These are phyloP conservation scores for Abrus pulchellus DNA, from an alignment of 306 rosid species.

Conservation along the genomic window DNA sequence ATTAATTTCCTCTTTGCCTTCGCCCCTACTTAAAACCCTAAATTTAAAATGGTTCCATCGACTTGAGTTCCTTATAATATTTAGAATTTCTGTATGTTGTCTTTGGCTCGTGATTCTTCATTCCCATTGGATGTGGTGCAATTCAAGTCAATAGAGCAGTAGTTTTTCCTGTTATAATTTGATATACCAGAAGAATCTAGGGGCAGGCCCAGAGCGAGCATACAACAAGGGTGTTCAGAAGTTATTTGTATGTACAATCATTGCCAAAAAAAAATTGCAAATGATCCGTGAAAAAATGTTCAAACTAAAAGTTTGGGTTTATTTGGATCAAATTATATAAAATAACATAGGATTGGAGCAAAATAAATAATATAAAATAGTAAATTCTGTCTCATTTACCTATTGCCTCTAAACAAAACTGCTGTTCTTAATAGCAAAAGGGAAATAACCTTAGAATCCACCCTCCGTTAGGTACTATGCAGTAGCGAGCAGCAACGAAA, in stretches of 20 bases:
- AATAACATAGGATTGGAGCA: background rate
- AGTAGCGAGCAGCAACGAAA: slow-evolving; percentile 19
- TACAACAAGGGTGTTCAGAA: background rate
- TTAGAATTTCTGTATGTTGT: too few species aligned
- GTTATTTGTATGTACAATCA: background rate
- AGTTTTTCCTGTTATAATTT: background rate
- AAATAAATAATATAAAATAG: background rate
- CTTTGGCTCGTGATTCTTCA: too few species aligned
- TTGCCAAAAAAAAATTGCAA: slow-evolving; percentile 20
- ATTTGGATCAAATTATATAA: background rate
- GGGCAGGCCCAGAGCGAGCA: background rate
- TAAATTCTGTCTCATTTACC: slow-evolving; percentile 27
- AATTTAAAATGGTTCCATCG: too few species aligned
- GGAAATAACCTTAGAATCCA: slow-evolving; percentile 27
- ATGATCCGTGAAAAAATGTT: background rate
- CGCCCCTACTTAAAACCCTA: too few species aligned
- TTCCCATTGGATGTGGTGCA: too few species aligned
- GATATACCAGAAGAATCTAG: background rate
- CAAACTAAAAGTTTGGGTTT: background rate
- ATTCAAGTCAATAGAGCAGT: too few species aligned
- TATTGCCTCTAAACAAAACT: slow-evolving; percentile 1
- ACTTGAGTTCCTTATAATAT: too few species aligned
- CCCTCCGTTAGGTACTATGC: slow-evolving; percentile 19
- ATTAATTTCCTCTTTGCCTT: too few species aligned
- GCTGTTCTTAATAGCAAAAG: slow-evolving; percentile 27